Evolutionary conservation across 306 rosid species (phyloP).

Genomic region (Hippophae rhamnoides): DNA sequence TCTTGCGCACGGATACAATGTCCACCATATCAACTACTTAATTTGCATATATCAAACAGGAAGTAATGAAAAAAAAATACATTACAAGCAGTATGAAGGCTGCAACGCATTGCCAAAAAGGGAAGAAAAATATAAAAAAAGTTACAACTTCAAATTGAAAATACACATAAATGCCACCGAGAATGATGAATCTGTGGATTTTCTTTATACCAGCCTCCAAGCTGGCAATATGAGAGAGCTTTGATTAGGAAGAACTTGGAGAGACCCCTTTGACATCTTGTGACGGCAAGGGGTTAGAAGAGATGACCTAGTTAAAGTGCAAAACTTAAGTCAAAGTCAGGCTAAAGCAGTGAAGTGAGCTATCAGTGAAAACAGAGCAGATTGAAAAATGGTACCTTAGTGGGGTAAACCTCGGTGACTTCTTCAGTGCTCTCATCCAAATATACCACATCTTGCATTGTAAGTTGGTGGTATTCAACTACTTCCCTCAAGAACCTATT

Average conservation of each 20-base stretch:
- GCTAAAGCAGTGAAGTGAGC: background rate
- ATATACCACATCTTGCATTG: constrained; percentile 89
- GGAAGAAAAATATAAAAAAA: too few species aligned
- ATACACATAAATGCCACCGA: background rate
- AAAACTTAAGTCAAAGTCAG: background rate
- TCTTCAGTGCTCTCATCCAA: constrained; percentile 83
- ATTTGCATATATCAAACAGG: too few species aligned
- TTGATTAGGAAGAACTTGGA: background rate
- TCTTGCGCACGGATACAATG: too few species aligned
- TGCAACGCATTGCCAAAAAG: too few species aligned
- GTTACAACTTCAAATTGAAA: too few species aligned
- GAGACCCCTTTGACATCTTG: constrained; percentile 15
- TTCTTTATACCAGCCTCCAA: background rate
- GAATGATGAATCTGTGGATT: background rate
- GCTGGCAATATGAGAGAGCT: background rate
- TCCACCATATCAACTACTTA: too few species aligned
- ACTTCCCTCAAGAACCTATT: constrained; percentile 91
- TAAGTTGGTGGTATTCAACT: constrained; percentile 93
- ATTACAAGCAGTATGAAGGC: too few species aligned
- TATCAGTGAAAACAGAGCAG: background rate
- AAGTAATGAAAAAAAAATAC: too few species aligned
- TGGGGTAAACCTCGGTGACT: constrained; percentile 73
- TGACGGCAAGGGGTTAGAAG: constrained; percentile 3
- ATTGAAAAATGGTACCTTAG: constrained; percentile 4
- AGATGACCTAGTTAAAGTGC: constrained; percentile 9